Evolutionary conservation across 768 basidiomycete species (phyloP).

Genomic region (Podaxis pistillaris): DNA sequence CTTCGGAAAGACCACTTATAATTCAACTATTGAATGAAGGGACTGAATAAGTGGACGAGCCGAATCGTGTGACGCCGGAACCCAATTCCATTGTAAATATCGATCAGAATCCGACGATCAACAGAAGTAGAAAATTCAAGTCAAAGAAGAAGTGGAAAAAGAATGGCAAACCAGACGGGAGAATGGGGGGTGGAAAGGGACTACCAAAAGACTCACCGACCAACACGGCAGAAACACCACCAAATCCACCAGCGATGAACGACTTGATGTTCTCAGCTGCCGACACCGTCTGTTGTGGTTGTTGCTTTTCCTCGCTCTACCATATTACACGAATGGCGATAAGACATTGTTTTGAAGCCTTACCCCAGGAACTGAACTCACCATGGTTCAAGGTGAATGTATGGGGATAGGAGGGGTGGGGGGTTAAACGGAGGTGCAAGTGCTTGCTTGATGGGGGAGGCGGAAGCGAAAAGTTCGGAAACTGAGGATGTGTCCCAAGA

Average conservation of each 20-base stretch:
- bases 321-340: not conserved
- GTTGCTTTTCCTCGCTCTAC: conserved; percentile 36
- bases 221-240: conserved; percentile 83
- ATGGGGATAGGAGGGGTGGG: not conserved
- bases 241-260: conserved; percentile 92
- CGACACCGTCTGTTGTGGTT: conserved; percentile 29
- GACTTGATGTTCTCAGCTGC: conserved; percentile 64
- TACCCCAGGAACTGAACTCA: conserved; percentile 2
- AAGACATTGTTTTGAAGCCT: not conserved
- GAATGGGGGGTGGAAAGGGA: not conserved
- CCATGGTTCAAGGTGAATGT: conserved; percentile 17
- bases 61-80: conserved; percentile 4
- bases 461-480: not conserved
- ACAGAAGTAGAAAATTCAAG: not conserved
- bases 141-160: not conserved
- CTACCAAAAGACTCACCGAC: conserved; percentile 62
- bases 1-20: not conserved
- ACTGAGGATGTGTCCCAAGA: not conserved
- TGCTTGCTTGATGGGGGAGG: not conserved
- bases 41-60: not conserved
- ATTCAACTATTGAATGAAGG: not conserved
- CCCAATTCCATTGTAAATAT: not conserved
- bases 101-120: not conserved
- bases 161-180: not conserved
- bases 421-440: not conserved